phyloP scores from a whole-genome alignment of 2,329 filamentous ascomycete species.

The Curvularia verruculosa region DNA sequence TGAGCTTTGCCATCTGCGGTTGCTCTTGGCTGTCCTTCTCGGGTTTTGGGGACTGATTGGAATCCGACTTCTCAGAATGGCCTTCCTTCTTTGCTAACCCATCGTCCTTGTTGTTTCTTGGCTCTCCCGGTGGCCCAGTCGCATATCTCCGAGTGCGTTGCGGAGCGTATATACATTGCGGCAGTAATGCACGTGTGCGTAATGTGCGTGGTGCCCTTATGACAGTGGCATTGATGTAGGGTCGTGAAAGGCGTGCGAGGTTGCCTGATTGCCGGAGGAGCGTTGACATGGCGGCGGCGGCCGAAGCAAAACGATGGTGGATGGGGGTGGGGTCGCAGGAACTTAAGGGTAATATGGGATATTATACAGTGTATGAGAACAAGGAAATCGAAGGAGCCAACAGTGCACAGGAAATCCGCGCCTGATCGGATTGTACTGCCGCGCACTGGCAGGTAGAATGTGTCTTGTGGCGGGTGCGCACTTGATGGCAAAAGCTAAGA shows the following conservation, averaged over 20 bases:
- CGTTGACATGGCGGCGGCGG: conserved; percentile 64
- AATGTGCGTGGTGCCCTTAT: conserved; percentile 53
- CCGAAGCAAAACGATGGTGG: conserved; percentile 31
- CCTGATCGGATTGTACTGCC: conserved; percentile 16
- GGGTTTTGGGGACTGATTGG: conserved; percentile 39
- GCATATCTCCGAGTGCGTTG: conserved; percentile 53
- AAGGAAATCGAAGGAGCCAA: not conserved
- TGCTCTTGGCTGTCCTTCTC: conserved; percentile 52
- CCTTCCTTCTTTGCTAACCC: conserved; percentile 31
- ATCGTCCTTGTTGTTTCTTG: conserved; percentile 41
- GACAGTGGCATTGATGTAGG: conserved; percentile 58
- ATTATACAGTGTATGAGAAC: conserved; percentile 4
- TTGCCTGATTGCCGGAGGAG: conserved; percentile 70
- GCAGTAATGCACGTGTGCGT: conserved; percentile 48
- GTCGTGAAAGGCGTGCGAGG: conserved; percentile 67
- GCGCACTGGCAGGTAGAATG: conserved; percentile 21
- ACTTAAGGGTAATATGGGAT: conserved; percentile 4
- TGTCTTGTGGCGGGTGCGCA: conserved; percentile 21
- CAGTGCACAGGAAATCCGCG: conserved; percentile 1
- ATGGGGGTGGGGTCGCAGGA: conserved; percentile 14
- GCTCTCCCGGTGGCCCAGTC: conserved; percentile 44
- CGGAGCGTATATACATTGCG: conserved; percentile 53
- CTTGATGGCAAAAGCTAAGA: conserved; percentile 25
- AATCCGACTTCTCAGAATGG: conserved; percentile 40
- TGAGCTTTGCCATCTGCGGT: conserved; percentile 54